Conservation (phyloP, 176 grass and related monocot genomes). For the Stipa capillata region DNA sequence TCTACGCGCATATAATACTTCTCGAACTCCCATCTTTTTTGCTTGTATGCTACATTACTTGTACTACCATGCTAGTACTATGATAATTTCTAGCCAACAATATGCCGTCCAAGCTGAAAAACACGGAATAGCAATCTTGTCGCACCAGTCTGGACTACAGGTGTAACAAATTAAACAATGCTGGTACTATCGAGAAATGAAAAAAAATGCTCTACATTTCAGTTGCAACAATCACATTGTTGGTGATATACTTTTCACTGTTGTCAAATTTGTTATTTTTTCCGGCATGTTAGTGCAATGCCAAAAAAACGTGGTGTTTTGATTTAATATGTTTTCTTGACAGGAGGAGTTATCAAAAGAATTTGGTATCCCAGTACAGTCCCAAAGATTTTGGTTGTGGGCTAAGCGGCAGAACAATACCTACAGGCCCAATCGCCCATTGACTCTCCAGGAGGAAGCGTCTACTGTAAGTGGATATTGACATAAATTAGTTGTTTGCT, state of each 20-base stretch:
- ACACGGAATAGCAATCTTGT: no score
- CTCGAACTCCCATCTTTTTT: neutral
- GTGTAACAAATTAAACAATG: neutral
- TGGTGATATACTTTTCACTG: neutral
- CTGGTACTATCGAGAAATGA: no score
- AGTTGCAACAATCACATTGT: conserved; percentile 3
- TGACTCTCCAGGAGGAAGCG: conserved; percentile 43
- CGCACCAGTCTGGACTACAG: no score
- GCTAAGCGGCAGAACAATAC: conserved; percentile 56
- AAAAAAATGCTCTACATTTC: neutral
- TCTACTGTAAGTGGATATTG: conserved; percentile 39
- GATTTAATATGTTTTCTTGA: conserved; percentile 15
- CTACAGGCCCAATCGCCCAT: conserved; percentile 41
- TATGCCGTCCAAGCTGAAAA: no score
- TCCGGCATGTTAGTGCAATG: neutral
- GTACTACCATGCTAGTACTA: neutral
- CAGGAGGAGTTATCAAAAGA: conserved; percentile 58
- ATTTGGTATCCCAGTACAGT: conserved; percentile 44
- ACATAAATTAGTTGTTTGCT: neutral
- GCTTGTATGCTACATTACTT: neutral
- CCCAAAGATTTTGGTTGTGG: conserved; percentile 73
- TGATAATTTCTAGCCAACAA: no score
- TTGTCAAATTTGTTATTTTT: neutral
- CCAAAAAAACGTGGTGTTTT: neutral
- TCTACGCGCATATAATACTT: neutral